phyloP scores from a whole-genome alignment of 2,329 filamentous ascomycete genomes.

The Xylaria sp. region DNA sequence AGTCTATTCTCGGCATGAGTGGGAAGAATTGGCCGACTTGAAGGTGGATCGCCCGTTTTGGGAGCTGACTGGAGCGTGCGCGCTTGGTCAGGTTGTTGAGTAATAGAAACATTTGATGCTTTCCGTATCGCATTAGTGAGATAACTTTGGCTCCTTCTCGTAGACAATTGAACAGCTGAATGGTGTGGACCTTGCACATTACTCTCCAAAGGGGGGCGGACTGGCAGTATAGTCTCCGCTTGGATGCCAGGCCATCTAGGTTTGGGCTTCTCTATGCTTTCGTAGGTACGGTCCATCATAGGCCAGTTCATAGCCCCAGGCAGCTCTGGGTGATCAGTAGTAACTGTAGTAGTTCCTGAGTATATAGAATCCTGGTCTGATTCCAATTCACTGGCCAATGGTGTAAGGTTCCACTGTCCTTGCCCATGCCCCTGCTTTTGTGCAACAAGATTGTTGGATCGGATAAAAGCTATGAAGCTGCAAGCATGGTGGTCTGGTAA shows the following conservation, averaged over 20 bases:
- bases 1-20: constrained; percentile 61
- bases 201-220: background rate
- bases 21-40: constrained; percentile 59
- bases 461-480: constrained; percentile 67
- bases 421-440: constrained; percentile 44
- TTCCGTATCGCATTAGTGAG: background rate
- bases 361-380: constrained; percentile 44
- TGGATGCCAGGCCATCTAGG: constrained; percentile 10
- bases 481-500: constrained; percentile 67
- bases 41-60: constrained; percentile 55
- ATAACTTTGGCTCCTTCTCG: background rate
- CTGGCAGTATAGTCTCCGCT: constrained; percentile 15
- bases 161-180: background rate
- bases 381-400: constrained; percentile 40
- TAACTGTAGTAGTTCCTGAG: constrained; percentile 46
- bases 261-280: constrained; percentile 25
- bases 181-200: constrained; percentile 4
- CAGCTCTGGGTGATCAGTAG: constrained; percentile 34
- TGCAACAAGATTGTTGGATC: constrained; percentile 64
- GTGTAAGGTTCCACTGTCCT: constrained; percentile 34
- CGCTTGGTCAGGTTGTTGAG: constrained; percentile 43
- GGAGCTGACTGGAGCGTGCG: constrained; percentile 46
- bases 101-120: constrained; percentile 7
- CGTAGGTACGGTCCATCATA: constrained; percentile 38
- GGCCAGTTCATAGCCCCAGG: constrained; percentile 33